Evolutionary conservation across 1,284 basidiomycete genomes (phyloP), one percentile per base, ranked within the genome.

Genomic region (Crucibulum cyathiforme): DNA sequence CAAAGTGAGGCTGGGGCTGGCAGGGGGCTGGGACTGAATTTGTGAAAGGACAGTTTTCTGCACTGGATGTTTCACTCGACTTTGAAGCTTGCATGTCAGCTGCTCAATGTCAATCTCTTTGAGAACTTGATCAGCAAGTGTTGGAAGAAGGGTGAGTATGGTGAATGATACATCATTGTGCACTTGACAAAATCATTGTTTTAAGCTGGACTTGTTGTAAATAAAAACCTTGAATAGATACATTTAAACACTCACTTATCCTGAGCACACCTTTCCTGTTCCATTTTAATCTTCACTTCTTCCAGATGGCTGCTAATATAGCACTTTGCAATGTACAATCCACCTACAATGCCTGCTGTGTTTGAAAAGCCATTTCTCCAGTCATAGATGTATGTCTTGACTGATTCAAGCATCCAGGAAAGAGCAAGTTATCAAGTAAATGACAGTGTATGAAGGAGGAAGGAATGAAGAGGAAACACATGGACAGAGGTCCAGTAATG

Each of bases 121-220:
- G 15, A 94, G 77, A 12, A 97, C 83, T 65, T 92, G 88, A 15
- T 86, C 80, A 1, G 89, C 86, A 9, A 97, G 82, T 0, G 91
- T 90, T 0, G 93, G 92, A 8, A 96, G 77, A 37, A 95, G 84
- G 0, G 92, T 89, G 71, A 94, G 87, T 43, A 94, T 81, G 1
- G 93, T 96, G 71, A 90, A 97, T 10, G 88, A 87, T 50, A 88
- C 85, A 71, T 96, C 92, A 62, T 95, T 89, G 66, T 93, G 90
- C 54, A 92, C 95, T 68, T 94, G 89, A 46, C 86, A 80, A 73
- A 96, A 97, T 45, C 95, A 82, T 52, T 89, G 81, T 53, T 88
- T 84, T 34, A 97, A 79, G 67, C 93, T 95, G 56, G 58, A 46
- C 24, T 19, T 37, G 34, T 19, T 37, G 65, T 54, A n/a, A 56